A percentile compares a stretch with the other conserved stretches of the same genome.
These are phyloP conservation scores for Avena sativa DNA, from an alignment of 176 grass and related monocot species.

Conservation along the genomic window DNA sequence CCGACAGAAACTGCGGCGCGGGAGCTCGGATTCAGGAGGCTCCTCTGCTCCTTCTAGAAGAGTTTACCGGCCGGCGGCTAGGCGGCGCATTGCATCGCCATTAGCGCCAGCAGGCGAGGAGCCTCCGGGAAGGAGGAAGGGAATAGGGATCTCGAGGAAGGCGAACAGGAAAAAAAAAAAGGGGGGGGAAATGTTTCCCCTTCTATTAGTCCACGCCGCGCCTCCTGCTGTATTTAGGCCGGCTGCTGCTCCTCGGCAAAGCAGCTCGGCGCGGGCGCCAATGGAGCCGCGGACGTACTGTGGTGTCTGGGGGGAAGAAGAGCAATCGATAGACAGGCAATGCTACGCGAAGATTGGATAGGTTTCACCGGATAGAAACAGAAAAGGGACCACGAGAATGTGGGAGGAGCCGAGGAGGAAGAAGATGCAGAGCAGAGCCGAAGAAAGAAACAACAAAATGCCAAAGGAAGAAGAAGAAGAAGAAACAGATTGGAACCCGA, in stretches of 20 bases:
- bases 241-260: not conserved
- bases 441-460: conserved; percentile 1
- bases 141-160: conserved; percentile 38
- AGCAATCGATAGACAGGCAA: not conserved
- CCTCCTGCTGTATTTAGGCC: no score
- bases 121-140: conserved; percentile 13
- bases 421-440: not conserved
- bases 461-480: not conserved
- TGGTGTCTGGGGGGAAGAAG: no score
- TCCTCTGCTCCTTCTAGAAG: not conserved
- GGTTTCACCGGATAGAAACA: no score
- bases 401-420: no score
- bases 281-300: not conserved
- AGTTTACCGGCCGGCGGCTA: no score
- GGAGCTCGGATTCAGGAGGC: not conserved
- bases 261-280: not conserved
- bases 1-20: no score
- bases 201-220: no score
- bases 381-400: no score
- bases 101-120: not conserved
- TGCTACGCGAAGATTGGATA: not conserved
- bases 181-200: no score
- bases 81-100: conserved; percentile 31
- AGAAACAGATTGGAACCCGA: not conserved
- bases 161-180: no score